Base-by-base conservation (phyloP, 352 stramenopile species). In the Pythium apleroticum region DNA sequence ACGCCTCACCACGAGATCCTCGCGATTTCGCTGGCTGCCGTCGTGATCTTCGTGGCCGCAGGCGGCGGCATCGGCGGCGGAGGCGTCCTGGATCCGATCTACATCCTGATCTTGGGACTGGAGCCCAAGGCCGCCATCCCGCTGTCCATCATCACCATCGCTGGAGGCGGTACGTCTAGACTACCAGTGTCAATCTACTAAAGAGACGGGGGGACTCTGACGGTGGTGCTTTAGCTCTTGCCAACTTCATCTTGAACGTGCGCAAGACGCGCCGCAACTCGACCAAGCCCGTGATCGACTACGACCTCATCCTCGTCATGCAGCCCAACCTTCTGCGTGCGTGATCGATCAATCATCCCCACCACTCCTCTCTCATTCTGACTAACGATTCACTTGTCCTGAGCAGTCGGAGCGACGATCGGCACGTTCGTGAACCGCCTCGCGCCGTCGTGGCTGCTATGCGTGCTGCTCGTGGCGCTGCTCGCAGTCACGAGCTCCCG, bases 271-370 rank as follows among this genome's bases (percentile, higher is more conserved):
- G 97, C 57, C 91, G 93, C 20, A 71, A 88, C 43, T 93, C 89
- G 10, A 88, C 96, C 61, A 68, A 95, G 46, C 92, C 95, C 19
- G 75, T 99, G 10, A 96, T 99, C n/a, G 94, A 99, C 82, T 99
- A 96, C 95, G 93, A 99, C 74, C 76, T 98, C n/a, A 97, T 98
- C 56, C 68, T 99, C 14, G 84, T 98, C 12, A 98, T 99, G 95
- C 93, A 99, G 75, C 96, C 96, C 9, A 82, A 97, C 69, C 68
- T 90, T 14, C 41, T 90, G 52, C 72, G 81, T 90, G 77, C 50
- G 77, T 77, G 4, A 1, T 22, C 41, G 6, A 11, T 15, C 5
- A n/a, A n/a, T n/a, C n/a, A n/a, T 24, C 15, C 6, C 20, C 31
- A 41, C 33, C 20, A 33, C 30, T 33, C 5, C 30, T 33, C 30